A percentile compares a stretch with the other conserved stretches of the same genome.
Conservation (phyloP, 139 green algal genomes). For the Zygnema circumcarinatum region DNA sequence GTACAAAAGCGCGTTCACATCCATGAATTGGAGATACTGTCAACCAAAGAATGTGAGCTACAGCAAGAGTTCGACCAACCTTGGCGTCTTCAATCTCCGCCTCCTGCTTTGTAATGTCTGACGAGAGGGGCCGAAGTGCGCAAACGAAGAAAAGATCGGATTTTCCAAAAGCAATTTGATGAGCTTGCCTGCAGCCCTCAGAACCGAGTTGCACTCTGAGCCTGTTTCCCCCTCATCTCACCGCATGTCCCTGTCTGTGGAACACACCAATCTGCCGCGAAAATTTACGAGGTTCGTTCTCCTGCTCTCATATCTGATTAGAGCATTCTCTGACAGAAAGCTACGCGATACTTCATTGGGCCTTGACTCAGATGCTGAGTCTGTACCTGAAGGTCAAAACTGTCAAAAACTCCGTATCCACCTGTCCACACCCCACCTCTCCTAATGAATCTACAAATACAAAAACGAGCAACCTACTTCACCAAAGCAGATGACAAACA, state of each 20-base stretch:
- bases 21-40: too few relatives aligned
- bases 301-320: neutral
- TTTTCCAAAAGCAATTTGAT: conserved; percentile 60
- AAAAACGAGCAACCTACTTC: too few relatives aligned
- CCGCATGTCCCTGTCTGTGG: neutral
- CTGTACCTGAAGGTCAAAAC: conserved; percentile 44
- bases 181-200: conserved; percentile 60
- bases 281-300: neutral
- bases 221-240: too few relatives aligned
- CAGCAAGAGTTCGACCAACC: too few relatives aligned
- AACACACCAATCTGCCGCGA: neutral
- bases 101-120: conserved; percentile 50
- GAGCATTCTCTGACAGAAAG: too few relatives aligned
- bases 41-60: too few relatives aligned
- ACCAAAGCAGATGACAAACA: neutral
- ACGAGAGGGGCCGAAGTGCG: conserved; percentile 29
- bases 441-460: too few relatives aligned
- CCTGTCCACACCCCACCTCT: too few relatives aligned
- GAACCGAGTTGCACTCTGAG: too few relatives aligned
- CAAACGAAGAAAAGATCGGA: conserved; percentile 65
- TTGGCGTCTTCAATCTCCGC: conserved; percentile 47
- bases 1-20: too few relatives aligned
- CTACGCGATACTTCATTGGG: too few relatives aligned
- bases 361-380: too few relatives aligned
- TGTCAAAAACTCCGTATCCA: conserved; percentile 53